These are phyloP conservation scores for Berkeleyomyces rouxiae DNA, from an alignment of 2,329 filamentous ascomycete genomes.

Conservation along the genomic window DNA sequence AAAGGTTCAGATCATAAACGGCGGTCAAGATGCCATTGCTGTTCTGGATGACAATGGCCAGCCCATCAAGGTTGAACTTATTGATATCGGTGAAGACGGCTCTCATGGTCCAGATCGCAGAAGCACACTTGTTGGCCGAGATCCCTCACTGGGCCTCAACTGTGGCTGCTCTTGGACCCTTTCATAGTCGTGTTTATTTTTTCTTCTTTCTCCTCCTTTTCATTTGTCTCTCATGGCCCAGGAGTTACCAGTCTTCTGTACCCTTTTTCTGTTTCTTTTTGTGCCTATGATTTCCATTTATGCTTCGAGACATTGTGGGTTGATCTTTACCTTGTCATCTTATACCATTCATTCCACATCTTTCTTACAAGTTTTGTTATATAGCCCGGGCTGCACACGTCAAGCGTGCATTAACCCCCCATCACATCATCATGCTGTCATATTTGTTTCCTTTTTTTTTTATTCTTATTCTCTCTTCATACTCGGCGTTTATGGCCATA, in stretches of 20 bases:
- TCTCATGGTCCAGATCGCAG: neutral
- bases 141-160: neutral
- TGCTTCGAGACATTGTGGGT: neutral
- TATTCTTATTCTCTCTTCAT: neutral
- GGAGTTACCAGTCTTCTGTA: constrained; percentile 13
- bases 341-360: neutral
- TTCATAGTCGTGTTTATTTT: constrained; percentile 3
- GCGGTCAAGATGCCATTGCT: constrained; percentile 23
- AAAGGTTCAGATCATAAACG: constrained; percentile 27
- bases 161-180: constrained; percentile 11
- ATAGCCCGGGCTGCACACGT: too few relatives aligned
- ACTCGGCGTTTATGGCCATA: too few relatives aligned
- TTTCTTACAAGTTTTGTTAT: neutral
- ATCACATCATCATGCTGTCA: neutral
- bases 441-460: neutral
- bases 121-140: neutral
- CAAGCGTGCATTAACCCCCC: too few relatives aligned
- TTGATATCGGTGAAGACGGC: constrained; percentile 21
- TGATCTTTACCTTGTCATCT: neutral
- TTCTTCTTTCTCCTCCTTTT: neutral
- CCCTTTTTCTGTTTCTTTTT: neutral
- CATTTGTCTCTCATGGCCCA: neutral
- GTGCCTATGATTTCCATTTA: neutral
- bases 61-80: constrained; percentile 27
- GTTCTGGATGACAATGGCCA: constrained; percentile 24